Conservation (phyloP, 805 yeast species). For the Candida lessepsii region DNA sequence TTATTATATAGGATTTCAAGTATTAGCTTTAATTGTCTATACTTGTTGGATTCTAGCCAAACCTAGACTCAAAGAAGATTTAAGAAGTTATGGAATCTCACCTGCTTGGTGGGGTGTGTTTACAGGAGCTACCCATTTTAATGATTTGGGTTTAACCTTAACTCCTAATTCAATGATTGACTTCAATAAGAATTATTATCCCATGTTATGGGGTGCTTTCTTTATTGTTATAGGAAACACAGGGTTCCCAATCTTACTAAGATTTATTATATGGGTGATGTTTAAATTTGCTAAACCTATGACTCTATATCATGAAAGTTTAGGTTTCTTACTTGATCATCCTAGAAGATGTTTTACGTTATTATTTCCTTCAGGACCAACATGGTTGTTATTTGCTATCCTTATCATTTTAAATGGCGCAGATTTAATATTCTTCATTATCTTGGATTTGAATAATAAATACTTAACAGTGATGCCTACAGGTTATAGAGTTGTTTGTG, state of each 20-base stretch:
- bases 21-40: slow-evolving; percentile 50
- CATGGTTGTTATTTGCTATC: slow-evolving; percentile 89
- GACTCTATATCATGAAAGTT: slow-evolving; percentile 66
- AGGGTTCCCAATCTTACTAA: slow-evolving; percentile 81
- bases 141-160: slow-evolving; percentile 81
- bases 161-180: slow-evolving; percentile 77
- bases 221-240: slow-evolving; percentile 91
- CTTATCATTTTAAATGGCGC: slow-evolving; percentile 68
- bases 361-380: slow-evolving; percentile 86
- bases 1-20: slow-evolving; percentile 77
- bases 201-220: slow-evolving; percentile 60
- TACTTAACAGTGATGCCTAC: slow-evolving; percentile 54
- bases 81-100: slow-evolving; percentile 57
- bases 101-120: slow-evolving; percentile 95
- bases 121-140: slow-evolving; percentile 74
- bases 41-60: slow-evolving; percentile 59
- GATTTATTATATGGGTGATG: slow-evolving; percentile 80
- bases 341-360: slow-evolving; percentile 96
- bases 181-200: slow-evolving; percentile 63
- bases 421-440: slow-evolving; percentile 77
- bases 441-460: slow-evolving; percentile 63
- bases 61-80: slow-evolving; percentile 39
- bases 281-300: slow-evolving; percentile 65
- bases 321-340: slow-evolving; percentile 86
- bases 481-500: slow-evolving; percentile 75